These are phyloP conservation scores for Aegilops bicornis DNA, from an alignment of 176 grass and related monocot species.

Conservation along the genomic window DNA sequence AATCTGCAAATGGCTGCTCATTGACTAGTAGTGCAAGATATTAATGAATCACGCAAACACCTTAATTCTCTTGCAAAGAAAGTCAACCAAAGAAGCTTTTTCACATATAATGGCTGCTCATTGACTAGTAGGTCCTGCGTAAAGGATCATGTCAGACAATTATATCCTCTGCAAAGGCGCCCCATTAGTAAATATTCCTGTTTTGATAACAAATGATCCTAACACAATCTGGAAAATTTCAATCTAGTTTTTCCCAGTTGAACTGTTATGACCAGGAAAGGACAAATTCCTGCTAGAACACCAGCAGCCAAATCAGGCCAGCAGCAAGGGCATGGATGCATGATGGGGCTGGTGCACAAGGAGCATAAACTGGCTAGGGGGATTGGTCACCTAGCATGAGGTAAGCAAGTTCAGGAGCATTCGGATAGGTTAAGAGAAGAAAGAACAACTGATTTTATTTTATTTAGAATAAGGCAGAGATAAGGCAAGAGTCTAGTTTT, in stretches of 20 bases:
- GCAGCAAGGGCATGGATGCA: neutral
- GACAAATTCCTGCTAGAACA: neutral
- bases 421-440: neutral
- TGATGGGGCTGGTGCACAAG: neutral
- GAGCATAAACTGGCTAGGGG: neutral
- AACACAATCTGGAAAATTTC: neutral
- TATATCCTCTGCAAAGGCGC: neutral
- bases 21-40: neutral
- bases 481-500: too few species aligned
- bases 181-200: neutral
- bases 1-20: neutral
- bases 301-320: neutral
- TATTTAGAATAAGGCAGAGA: neutral
- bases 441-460: neutral
- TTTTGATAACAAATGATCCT: neutral
- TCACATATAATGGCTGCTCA: neutral
- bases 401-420: neutral
- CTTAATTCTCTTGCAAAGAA: neutral
- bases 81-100: neutral
- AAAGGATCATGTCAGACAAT: too few species aligned
- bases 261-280: neutral
- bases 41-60: neutral
- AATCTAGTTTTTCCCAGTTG: neutral
- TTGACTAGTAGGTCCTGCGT: too few species aligned
- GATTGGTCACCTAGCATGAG: neutral